Conservation (phyloP, 2,329 filamentous ascomycete species). For the Ophiocordyceps camponoti-floridani region DNA sequence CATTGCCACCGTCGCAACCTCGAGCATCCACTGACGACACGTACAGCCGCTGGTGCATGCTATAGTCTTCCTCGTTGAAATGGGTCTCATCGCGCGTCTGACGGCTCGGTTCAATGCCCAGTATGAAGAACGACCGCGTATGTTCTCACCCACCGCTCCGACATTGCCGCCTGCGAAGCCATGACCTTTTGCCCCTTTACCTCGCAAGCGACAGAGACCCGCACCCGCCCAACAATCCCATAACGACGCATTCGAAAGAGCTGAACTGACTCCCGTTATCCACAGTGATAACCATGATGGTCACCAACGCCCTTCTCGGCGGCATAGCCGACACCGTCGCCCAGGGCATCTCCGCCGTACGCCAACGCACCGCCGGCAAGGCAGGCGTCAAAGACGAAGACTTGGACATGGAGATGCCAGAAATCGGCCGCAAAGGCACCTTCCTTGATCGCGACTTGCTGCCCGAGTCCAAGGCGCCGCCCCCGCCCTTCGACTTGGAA, state of each 20-base stretch:
- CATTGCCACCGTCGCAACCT: neutral
- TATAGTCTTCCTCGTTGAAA: conserved; percentile 72
- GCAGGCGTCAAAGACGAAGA: conserved; percentile 49
- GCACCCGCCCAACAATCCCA: neutral
- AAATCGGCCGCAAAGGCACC: conserved; percentile 67
- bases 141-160: conserved; percentile 7
- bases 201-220: too few species aligned
- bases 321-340: conserved; percentile 94
- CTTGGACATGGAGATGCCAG: conserved; percentile 73
- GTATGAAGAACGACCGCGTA: conserved; percentile 79
- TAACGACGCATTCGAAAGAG: neutral
- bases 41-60: conserved; percentile 70
- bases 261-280: neutral
- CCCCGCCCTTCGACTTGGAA: conserved; percentile 89
- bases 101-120: conserved; percentile 82
- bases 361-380: conserved; percentile 47
- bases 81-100: conserved; percentile 68
- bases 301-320: conserved; percentile 89
- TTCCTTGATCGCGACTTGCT: conserved; percentile 48
- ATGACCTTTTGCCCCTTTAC: neutral
- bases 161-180: too few species aligned
- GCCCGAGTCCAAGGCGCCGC: conserved; percentile 39
- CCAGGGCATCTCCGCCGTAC: conserved; percentile 75
- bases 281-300: conserved; percentile 90
- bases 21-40: too few species aligned